Conservation (phyloP, 768 basidiomycete species). For the Tylopilus subfusipes region DNA sequence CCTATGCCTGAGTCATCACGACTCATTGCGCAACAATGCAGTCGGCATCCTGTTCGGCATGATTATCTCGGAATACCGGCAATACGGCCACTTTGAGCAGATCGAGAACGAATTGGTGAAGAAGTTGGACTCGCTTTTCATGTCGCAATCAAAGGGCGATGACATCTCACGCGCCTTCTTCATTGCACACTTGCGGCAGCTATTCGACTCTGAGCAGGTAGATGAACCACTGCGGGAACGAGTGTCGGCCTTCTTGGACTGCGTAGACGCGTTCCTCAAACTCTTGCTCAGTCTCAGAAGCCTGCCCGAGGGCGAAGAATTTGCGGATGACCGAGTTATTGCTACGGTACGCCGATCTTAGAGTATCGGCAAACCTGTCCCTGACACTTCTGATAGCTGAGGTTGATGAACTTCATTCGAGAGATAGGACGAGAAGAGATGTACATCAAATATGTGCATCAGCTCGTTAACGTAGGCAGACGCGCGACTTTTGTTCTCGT, state of each 20-base stretch:
- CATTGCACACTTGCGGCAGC: slow-evolving; percentile 79
- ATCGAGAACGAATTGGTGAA: slow-evolving; percentile 93
- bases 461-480: slow-evolving; percentile 76
- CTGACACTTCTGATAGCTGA: slow-evolving; percentile 47
- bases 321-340: slow-evolving; percentile 90
- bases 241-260: slow-evolving; percentile 79
- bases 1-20: slow-evolving; percentile 92
- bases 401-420: slow-evolving; percentile 91
- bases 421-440: slow-evolving; percentile 90
- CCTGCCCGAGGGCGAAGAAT: slow-evolving; percentile 90
- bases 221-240: slow-evolving; percentile 76
- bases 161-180: slow-evolving; percentile 92
- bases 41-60: slow-evolving; percentile 93
- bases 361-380: background rate
- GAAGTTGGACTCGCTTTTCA: slow-evolving; percentile 86
- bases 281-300: slow-evolving; percentile 83
- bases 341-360: slow-evolving; percentile 58
- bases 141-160: slow-evolving; percentile 88
- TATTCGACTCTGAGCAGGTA: slow-evolving; percentile 84
- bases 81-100: slow-evolving; percentile 76
- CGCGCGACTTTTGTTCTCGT: background rate
- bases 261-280: slow-evolving; percentile 90
- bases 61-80: slow-evolving; percentile 90
- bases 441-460: slow-evolving; percentile 94
- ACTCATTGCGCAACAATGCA: slow-evolving; percentile 83